Evolutionary conservation across 2,329 filamentous ascomycete genomes (phyloP).

Genomic region (Cercospora canescens): DNA sequence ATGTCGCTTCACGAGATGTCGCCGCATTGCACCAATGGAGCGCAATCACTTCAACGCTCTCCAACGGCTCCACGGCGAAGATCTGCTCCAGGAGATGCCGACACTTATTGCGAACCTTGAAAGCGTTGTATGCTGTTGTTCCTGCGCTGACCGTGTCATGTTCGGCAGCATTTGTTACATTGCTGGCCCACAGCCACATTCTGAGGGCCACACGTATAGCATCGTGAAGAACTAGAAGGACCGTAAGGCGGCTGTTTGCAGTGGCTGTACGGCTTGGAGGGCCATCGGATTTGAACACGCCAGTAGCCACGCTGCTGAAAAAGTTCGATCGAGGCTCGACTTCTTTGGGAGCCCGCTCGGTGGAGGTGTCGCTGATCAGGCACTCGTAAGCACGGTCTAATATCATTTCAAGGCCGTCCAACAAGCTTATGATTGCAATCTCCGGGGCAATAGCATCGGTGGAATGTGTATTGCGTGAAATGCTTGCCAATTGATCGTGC

Average conservation of each 20-base stretch:
- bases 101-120: slow-evolving; percentile 87
- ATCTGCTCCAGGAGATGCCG: slow-evolving; percentile 87
- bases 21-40: slow-evolving; percentile 71
- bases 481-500: slow-evolving; percentile 68
- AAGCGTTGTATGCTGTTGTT: slow-evolving; percentile 88
- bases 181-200: slow-evolving; percentile 91
- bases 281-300: slow-evolving; percentile 79
- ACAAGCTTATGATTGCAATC: slow-evolving; percentile 46
- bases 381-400: slow-evolving; percentile 84
- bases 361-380: slow-evolving; percentile 73
- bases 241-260: slow-evolving; percentile 91
- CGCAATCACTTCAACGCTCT: slow-evolving; percentile 89
- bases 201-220: slow-evolving; percentile 87
- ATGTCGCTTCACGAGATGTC: slow-evolving; percentile 40
- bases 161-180: slow-evolving; percentile 55
- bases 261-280: slow-evolving; percentile 70
- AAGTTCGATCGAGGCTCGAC: slow-evolving; percentile 77
- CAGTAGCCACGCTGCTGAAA: slow-evolving; percentile 92
- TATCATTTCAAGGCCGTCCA: slow-evolving; percentile 92
- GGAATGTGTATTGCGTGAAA: slow-evolving; percentile 50
- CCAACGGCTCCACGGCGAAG: slow-evolving; percentile 86
- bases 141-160: slow-evolving; percentile 65
- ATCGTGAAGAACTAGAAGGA: slow-evolving; percentile 95
- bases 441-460: slow-evolving; percentile 26
- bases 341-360: slow-evolving; percentile 67